phyloP scores from a whole-genome alignment of 768 basidiomycete genomes.

The Trametes gibbosa region DNA sequence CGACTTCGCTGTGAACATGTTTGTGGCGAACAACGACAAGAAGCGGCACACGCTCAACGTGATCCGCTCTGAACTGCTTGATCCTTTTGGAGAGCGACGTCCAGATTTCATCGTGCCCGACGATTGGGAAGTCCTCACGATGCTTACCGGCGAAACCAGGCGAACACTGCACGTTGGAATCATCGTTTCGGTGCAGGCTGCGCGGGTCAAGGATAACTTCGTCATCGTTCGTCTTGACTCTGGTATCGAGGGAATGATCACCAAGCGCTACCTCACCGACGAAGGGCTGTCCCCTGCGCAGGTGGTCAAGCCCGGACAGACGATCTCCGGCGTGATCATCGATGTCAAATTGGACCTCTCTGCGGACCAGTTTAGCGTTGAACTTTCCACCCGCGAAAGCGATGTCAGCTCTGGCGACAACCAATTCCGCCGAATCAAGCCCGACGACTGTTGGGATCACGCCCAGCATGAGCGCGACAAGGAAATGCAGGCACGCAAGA shows the following conservation, averaged over 20 bases:
- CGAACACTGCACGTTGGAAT: conserved; percentile 75
- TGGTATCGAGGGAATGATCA: conserved; percentile 83
- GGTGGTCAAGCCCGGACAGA: conserved; percentile 73
- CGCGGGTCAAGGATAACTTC: conserved; percentile 48
- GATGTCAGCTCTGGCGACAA: conserved; percentile 65
- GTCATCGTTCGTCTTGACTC: conserved; percentile 84
- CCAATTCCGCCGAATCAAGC: conserved; percentile 55
- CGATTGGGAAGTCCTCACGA: conserved; percentile 84
- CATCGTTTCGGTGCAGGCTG: conserved; percentile 73
- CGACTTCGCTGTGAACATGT: conserved; percentile 92
- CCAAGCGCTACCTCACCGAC: conserved; percentile 50
- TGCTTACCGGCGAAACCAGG: conserved; percentile 91
- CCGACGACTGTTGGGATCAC: conserved; percentile 65
- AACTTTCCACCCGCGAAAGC: conserved; percentile 65
- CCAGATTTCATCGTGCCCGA: conserved; percentile 58
- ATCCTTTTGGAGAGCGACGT: conserved; percentile 78
- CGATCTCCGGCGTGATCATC: conserved; percentile 76
- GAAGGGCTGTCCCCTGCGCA: conserved; percentile 32
- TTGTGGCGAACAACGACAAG: conserved; percentile 75
- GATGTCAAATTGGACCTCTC: conserved; percentile 62
- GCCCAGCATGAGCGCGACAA: conserved; percentile 62
- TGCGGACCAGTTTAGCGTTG: conserved; percentile 63
- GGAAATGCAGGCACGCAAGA: conserved; percentile 77
- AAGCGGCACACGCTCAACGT: conserved; percentile 89
- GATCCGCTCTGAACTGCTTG: conserved; percentile 81